Evolutionary conservation across 495 filamentous ascomycete species (phyloP), one percentile per base, ranked within the genome.

Genomic region (Peziza echinospora): DNA sequence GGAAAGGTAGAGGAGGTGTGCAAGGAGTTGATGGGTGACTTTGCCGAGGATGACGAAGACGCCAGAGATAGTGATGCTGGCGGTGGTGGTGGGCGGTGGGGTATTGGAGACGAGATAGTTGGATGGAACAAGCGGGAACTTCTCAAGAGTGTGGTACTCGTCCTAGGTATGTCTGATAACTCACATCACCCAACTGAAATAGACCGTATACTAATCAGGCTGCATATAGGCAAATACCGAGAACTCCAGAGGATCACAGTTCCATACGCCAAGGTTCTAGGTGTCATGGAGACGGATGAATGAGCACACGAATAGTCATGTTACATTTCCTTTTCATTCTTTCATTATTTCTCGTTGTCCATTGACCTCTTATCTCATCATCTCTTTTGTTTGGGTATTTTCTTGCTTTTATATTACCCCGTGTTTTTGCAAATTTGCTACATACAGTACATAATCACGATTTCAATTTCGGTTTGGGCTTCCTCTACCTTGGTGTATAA

Each of bases 1-100:
- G 67, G 69, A 28, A 99, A 96, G 63, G 83, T 94, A 0, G 89
- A 93, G 54, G 91, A 96, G 66, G 62, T 99, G 6, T 62, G 94
- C 25, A 76, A 80, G 48, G 76, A 75, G 26, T 62, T 97, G 41
- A 64, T 87, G 21, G 85, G 89, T 11, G 62, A 64, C 50, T 68
- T 73, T 26, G 69, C 68, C 43, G 62, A 49, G 22, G 49, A 65
- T 40, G 68, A 72, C 21, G 67, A 70, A 19, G 69, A 68, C 5
- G 65, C 65, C 2, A 66, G 65, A 0, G 62, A 59, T 8, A 45
- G 25, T 16, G 62, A 54, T 10, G 41, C 53, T n/a, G 47, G 28
- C 39, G 45, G 50, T 5, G 65, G 63, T 11, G 63, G 61, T 45
- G 66, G 72, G 16, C 76, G 72, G 68, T 69, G 67, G 24, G 72